Evolutionary conservation across 164 flowering plant genomes (phyloP), one percentile per base, ranked within the genome.

Genomic region (Liquidambar formosana): DNA sequence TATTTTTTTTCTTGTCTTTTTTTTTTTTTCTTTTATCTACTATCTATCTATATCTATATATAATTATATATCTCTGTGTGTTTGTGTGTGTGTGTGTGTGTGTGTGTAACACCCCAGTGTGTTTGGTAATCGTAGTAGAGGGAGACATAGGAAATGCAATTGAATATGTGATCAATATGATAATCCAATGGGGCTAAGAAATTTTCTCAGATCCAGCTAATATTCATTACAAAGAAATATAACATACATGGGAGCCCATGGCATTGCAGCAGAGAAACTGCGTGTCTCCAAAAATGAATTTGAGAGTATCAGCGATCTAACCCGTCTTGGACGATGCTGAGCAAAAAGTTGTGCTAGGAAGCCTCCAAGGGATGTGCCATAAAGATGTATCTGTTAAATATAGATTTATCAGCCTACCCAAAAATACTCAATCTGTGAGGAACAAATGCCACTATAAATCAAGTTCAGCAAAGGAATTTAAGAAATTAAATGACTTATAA

Each of bases 281-380:
- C 71, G 78, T 48, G 97, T 93, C 41, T 93, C 99, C 85, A 96
- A 63, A 77, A 86, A 96, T 57, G 99, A 76, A 80, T 96, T 95
- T 71, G 99, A 96, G 43, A 96, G 88, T 45, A 93, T 71, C 78
- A 96, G 80, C 25, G 99, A 96, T 71, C 78, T 81, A 64, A 96
- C 99, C 61, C 98, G 87, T 66, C 99, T 91, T 57, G 99, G 99
- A 19, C 98, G 98, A 80, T 93, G 85, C 77, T 91, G 98, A 75
- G 99, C 97, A 81, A 93, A 96, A 38, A 96, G 89, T 74, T 93
- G 99, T 51, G 99, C 99, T 45, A 96, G 80, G 83, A 93, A 96
- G 47, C 99, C 99, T 68, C 99, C 99, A 78, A 95, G 96, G 14
- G 98, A 81, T 61, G 99, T 95, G 5, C 99, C 99, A 85, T 95